phyloP scores from a whole-genome alignment of 352 stramenopile genomes.

The Phytophthora podocarpi region DNA sequence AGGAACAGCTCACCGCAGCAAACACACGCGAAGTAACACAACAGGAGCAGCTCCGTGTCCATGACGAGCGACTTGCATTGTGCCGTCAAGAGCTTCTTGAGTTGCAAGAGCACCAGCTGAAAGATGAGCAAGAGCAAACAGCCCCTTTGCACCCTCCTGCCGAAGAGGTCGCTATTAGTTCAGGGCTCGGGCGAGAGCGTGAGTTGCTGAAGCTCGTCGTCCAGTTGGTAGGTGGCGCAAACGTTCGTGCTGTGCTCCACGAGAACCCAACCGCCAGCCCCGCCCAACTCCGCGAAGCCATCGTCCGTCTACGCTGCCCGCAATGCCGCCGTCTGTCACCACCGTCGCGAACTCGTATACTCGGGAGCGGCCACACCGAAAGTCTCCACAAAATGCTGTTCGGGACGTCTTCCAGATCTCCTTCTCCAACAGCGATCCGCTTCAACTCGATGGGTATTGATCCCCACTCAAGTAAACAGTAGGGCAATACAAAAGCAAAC shows the following conservation, averaged over 20 bases:
- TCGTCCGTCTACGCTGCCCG: slow-evolving; percentile 16
- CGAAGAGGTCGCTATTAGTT: slow-evolving; percentile 19
- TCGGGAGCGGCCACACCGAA: neutral
- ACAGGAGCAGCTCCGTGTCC: slow-evolving; percentile 13
- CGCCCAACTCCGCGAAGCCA: slow-evolving; percentile 15
- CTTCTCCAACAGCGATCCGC: slow-evolving; percentile 11
- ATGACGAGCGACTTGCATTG: slow-evolving; percentile 13
- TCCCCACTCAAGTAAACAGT: too few species aligned
- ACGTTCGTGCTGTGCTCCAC: slow-evolving; percentile 19
- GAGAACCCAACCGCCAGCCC: slow-evolving; percentile 27
- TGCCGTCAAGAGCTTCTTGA: slow-evolving; percentile 23
- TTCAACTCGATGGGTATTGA: slow-evolving; percentile 14
- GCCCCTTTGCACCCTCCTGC: neutral
- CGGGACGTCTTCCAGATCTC: slow-evolving; percentile 6
- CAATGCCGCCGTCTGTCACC: slow-evolving; percentile 13
- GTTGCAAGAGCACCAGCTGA: slow-evolving; percentile 20
- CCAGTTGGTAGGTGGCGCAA: slow-evolving; percentile 23
- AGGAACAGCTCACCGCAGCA: slow-evolving; percentile 14
- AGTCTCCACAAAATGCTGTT: slow-evolving; percentile 29
- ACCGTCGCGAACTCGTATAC: too few species aligned
- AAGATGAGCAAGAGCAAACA: slow-evolving; percentile 11
- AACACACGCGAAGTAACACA: slow-evolving; percentile 12
- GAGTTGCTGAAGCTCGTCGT: slow-evolving; percentile 28
- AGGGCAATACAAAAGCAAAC: too few species aligned
- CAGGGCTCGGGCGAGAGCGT: slow-evolving; percentile 21